These are phyloP conservation scores for Phytophthora crassamura DNA, from an alignment of 352 stramenopile genomes.

Conservation along the genomic window DNA sequence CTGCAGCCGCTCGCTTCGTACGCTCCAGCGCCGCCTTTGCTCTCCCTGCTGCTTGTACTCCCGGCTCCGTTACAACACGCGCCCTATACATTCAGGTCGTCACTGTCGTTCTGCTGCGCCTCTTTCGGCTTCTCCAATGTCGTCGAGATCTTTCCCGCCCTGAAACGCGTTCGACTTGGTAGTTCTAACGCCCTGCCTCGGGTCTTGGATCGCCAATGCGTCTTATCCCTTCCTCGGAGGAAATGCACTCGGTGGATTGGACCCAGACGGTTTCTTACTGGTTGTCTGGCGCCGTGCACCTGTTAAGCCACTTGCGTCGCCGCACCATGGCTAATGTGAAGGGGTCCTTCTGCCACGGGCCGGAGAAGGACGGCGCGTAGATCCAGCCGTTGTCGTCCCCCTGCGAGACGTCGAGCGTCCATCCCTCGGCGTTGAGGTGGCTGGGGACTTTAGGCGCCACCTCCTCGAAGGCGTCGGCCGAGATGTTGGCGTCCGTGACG, in stretches of 20 bases:
- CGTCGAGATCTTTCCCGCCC: slow-evolving; percentile 11
- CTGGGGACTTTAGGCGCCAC: slow-evolving; percentile 67
- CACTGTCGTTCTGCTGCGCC: slow-evolving; percentile 31
- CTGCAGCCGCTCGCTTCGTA: slow-evolving; percentile 11
- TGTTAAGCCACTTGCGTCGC: slow-evolving; percentile 86
- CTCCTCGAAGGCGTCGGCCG: slow-evolving; percentile 72
- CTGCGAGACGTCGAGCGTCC: slow-evolving; percentile 78
- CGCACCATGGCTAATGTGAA: slow-evolving; percentile 83
- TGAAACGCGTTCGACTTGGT: slow-evolving; percentile 4
- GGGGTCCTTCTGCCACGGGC: slow-evolving; percentile 78
- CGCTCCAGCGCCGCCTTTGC: not conserved
- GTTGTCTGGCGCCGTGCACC: slow-evolving; percentile 48
- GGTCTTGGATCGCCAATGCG: not conserved
- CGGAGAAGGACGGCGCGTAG: slow-evolving; percentile 79
- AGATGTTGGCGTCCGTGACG: slow-evolving; percentile 63
- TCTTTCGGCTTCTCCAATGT: slow-evolving; percentile 11
- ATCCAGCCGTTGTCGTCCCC: slow-evolving; percentile 88
- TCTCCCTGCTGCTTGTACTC: slow-evolving; percentile 18
- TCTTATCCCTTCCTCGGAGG: slow-evolving; percentile 12
- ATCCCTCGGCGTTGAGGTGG: slow-evolving; percentile 66
- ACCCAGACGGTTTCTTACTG: slow-evolving; percentile 17
- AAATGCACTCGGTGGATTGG: slow-evolving; percentile 5
- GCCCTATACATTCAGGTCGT: slow-evolving; percentile 36
- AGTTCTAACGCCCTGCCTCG: slow-evolving; percentile 7
- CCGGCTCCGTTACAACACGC: slow-evolving; percentile 28